These are phyloP conservation scores for Aquilaria sinensis DNA, from an alignment of 345 rosid genomes.

Conservation along the genomic window DNA sequence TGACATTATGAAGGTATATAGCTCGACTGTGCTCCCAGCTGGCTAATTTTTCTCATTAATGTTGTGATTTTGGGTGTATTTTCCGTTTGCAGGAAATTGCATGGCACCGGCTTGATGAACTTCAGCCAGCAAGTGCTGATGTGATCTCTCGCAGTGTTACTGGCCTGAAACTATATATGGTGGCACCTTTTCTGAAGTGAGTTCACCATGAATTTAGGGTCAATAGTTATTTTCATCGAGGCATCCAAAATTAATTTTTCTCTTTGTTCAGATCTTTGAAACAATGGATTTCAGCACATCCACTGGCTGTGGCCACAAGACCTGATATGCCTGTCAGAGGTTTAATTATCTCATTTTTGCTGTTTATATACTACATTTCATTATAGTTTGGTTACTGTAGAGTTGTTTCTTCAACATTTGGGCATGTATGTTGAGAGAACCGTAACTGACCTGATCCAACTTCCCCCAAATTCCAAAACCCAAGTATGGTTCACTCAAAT, in stretches of 20 bases:
- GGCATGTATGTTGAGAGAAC: too few species aligned
- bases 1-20: neutral
- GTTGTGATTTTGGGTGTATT: neutral
- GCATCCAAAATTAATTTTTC: conserved; percentile 4
- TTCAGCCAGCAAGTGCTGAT: conserved; percentile 62
- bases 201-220: conserved; percentile 19
- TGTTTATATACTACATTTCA: neutral
- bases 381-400: too few species aligned
- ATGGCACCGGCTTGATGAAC: conserved; percentile 91
- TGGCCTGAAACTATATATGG: conserved; percentile 96
- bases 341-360: conserved; percentile 17
- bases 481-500: too few species aligned
- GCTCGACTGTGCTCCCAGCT: too few species aligned
- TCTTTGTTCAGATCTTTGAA: conserved; percentile 54
- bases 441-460: too few species aligned
- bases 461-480: too few species aligned
- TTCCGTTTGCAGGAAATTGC: conserved; percentile 73
- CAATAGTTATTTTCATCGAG: neutral
- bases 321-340: conserved; percentile 66
- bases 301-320: conserved; percentile 49
- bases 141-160: conserved; percentile 84
- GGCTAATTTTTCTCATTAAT: neutral
- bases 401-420: too few species aligned
- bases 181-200: conserved; percentile 85
- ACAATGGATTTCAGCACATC: conserved; percentile 66